A percentile compares a stretch with the other conserved stretches of the same genome.
These are phyloP conservation scores for Tremella yokohamensis DNA, from an alignment of 768 basidiomycete genomes.

Conservation along the genomic window DNA sequence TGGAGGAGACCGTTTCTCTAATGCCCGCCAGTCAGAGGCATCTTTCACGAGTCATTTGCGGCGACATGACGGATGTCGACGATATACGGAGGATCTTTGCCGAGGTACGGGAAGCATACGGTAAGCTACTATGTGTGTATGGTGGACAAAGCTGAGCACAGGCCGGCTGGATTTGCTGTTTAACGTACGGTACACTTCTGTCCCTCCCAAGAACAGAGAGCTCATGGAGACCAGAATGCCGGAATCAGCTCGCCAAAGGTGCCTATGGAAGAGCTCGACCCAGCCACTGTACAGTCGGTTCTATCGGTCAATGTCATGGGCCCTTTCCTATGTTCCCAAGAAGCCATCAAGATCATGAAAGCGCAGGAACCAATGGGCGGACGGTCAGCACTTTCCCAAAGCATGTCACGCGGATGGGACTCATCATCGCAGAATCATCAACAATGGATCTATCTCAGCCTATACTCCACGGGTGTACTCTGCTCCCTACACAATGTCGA, in stretches of 20 bases:
- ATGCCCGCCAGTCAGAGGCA: slow-evolving; percentile 49
- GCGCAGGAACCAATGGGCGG: slow-evolving; percentile 67
- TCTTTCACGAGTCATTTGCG: too few relatives aligned
- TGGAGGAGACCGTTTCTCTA: slow-evolving; percentile 58
- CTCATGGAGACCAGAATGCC: slow-evolving; percentile 61
- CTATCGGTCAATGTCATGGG: slow-evolving; percentile 69
- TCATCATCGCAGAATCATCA: slow-evolving; percentile 62
- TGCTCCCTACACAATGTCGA: slow-evolving; percentile 65
- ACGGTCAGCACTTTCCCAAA: slow-evolving; percentile 9
- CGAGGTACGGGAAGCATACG: neutral
- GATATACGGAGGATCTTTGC: neutral
- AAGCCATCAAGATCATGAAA: slow-evolving; percentile 71
- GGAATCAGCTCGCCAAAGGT: slow-evolving; percentile 58
- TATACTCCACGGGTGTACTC: slow-evolving; percentile 41
- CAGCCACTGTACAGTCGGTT: slow-evolving; percentile 51
- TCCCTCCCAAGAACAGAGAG: too few relatives aligned
- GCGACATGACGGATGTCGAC: slow-evolving; percentile 61
- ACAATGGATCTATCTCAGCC: slow-evolving; percentile 60
- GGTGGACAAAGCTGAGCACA: neutral
- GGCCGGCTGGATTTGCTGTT: slow-evolving; percentile 63
- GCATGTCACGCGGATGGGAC: neutral
- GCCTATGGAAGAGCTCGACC: slow-evolving; percentile 60
- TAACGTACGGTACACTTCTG: slow-evolving; percentile 57
- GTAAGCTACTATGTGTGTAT: too few relatives aligned
- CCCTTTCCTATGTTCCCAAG: slow-evolving; percentile 69